Evolutionary conservation across 441 rosid genomes (phyloP).

Genomic region (Oxalis stricta): DNA sequence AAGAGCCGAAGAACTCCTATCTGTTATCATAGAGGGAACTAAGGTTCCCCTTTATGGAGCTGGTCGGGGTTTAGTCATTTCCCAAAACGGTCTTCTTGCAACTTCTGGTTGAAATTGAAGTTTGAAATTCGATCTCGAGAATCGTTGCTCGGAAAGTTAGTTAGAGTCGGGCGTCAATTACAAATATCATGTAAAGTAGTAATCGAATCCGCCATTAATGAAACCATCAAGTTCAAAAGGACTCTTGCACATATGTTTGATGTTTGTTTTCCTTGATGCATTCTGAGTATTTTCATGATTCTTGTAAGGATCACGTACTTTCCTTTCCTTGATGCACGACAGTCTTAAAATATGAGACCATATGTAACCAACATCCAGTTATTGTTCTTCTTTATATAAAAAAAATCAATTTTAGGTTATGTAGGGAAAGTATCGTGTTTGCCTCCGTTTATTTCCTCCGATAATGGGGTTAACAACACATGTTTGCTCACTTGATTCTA

Average conservation of each 20-base stretch:
- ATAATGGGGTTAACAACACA: too few species aligned
- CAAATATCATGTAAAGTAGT: slow-evolving; percentile 43
- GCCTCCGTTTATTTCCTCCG: too few species aligned
- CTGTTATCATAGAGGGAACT: slow-evolving; percentile 42
- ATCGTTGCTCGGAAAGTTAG: slow-evolving; percentile 76
- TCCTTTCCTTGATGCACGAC: too few species aligned
- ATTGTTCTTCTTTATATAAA: too few species aligned
- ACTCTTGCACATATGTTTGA: slow-evolving; percentile 40
- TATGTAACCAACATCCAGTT: too few species aligned
- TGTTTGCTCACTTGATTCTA: too few species aligned
- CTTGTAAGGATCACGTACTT: too few species aligned
- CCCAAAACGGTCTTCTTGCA: slow-evolving; percentile 35
- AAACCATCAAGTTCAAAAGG: slow-evolving; percentile 47
- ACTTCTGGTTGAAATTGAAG: slow-evolving; percentile 41
- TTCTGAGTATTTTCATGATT: too few species aligned
- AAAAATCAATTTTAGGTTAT: too few species aligned
- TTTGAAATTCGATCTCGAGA: slow-evolving; percentile 64
- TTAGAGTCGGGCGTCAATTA: slow-evolving; percentile 54
- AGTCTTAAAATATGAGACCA: too few species aligned
- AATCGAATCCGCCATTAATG: slow-evolving; percentile 34
- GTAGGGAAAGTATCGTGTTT: too few species aligned
- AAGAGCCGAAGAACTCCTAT: slow-evolving; percentile 56
- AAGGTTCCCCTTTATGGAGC: slow-evolving; percentile 92
- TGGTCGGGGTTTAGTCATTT: slow-evolving; percentile 38
- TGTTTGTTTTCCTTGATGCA: too few species aligned